Percentiles rank a stretch among this genome's conserved stretches.
phyloP scores from a whole-genome alignment of 2,329 filamentous ascomycete genomes.

The Onygenales sp. region DNA sequence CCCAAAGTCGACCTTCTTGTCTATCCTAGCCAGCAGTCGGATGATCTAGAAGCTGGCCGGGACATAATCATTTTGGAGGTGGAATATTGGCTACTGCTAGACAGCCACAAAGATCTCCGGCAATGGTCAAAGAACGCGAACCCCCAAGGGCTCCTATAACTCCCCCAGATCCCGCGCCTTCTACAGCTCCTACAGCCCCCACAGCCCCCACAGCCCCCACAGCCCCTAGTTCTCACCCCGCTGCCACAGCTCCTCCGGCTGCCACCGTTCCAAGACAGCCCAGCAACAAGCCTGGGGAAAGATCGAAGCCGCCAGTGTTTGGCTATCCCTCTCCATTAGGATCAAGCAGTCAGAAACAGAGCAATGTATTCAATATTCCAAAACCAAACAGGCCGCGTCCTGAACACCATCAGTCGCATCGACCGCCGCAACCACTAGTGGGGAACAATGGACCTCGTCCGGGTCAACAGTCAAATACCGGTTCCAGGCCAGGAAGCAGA shows the following conservation, averaged over 20 bases:
- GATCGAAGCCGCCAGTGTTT: slow-evolving; percentile 37
- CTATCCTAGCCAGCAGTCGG: too few species aligned
- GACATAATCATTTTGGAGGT: too few species aligned
- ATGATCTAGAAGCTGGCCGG: too few species aligned
- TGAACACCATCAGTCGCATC: slow-evolving; percentile 37
- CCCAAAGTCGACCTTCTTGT: too few species aligned
- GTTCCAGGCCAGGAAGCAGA: not conserved
- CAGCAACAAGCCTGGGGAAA: not conserved
- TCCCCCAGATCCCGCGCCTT: too few species aligned
- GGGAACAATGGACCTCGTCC: not conserved
- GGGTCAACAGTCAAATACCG: not conserved
- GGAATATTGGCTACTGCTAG: too few species aligned
- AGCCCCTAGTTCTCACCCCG: too few species aligned
- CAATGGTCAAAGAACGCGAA: slow-evolving; percentile 4
- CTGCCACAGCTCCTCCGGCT: too few species aligned
- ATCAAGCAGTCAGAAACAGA: slow-evolving; percentile 18
- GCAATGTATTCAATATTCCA: slow-evolving; percentile 41
- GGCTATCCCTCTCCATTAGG: slow-evolving; percentile 49
- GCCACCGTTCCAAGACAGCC: not conserved
- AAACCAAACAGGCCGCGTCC: slow-evolving; percentile 38
- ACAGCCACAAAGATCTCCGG: too few species aligned
- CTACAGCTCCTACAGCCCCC: too few species aligned
- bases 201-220: too few species aligned
- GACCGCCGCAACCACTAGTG: not conserved
- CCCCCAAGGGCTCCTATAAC: not conserved